Percentiles rank a stretch among this genome's conserved stretches.
These are phyloP conservation scores for Flaveria linearis DNA, from an alignment of 129 eudicot species.

Conservation along the genomic window DNA sequence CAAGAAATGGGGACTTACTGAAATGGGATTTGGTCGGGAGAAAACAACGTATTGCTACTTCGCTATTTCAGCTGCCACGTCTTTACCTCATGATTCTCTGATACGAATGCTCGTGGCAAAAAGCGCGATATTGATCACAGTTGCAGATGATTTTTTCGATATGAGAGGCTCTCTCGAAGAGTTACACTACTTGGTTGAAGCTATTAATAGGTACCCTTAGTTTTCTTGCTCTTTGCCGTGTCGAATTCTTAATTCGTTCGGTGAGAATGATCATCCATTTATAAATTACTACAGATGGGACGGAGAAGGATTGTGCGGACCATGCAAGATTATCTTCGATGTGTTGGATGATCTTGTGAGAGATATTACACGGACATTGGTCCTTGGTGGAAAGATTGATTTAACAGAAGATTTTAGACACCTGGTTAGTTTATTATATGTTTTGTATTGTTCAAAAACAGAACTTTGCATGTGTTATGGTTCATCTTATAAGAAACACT, in stretches of 20 bases:
- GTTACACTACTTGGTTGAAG: conserved; percentile 44
- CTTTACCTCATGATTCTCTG: conserved; percentile 48
- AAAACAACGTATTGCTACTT: conserved; percentile 59
- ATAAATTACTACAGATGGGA: conserved; percentile 64
- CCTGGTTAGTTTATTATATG: conserved; percentile 39
- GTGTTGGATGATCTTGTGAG: conserved; percentile 58
- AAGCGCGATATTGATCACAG: conserved; percentile 50
- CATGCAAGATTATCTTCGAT: conserved; percentile 49
- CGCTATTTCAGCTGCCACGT: conserved; percentile 40
- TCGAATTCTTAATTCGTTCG: neutral
- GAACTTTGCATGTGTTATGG: neutral
- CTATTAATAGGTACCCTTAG: conserved; percentile 44
- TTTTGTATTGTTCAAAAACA: neutral
- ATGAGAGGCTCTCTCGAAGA: conserved; percentile 51
- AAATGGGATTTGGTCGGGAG: conserved; percentile 80
- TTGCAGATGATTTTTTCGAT: conserved; percentile 74
- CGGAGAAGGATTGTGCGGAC: conserved; percentile 49
- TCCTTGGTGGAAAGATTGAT: conserved; percentile 35
- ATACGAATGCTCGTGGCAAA: conserved; percentile 54
- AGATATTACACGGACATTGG: conserved; percentile 29
- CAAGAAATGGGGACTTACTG: conserved; percentile 49
- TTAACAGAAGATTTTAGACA: conserved; percentile 38
- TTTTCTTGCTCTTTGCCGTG: neutral
- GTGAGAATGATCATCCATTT: neutral
- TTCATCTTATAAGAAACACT: neutral